Conservation (phyloP, 805 yeast species). For the Pichia scutulata region DNA sequence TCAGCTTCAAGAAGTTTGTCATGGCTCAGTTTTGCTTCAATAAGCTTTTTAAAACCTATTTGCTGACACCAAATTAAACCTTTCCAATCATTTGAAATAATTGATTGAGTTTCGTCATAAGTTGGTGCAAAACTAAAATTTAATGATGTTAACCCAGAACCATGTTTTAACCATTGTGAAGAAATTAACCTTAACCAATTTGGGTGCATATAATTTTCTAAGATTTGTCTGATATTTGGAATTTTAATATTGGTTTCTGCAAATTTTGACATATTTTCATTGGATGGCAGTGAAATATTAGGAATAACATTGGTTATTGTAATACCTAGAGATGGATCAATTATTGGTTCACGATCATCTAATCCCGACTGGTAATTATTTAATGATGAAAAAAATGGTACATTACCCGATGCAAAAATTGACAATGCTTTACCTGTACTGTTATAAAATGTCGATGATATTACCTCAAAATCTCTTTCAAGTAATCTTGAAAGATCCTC, state of each 20-base stretch:
- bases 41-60: constrained; percentile 37
- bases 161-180: constrained; percentile 54
- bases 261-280: constrained; percentile 38
- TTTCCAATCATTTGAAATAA: constrained; percentile 43
- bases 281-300: constrained; percentile 26
- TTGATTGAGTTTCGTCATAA: constrained; percentile 50
- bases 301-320: constrained; percentile 65
- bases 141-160: constrained; percentile 27
- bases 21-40: constrained; percentile 14
- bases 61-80: constrained; percentile 48
- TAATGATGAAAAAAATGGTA: constrained; percentile 74
- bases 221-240: constrained; percentile 24
- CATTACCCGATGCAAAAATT: constrained; percentile 51
- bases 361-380: constrained; percentile 55
- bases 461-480: constrained; percentile 51
- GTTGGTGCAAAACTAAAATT: constrained; percentile 57
- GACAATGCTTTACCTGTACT: constrained; percentile 61
- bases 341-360: constrained; percentile 63
- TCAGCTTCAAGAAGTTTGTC: neutral
- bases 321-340: constrained; percentile 52
- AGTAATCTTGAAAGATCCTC: constrained; percentile 18
- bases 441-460: constrained; percentile 43
- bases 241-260: constrained; percentile 29
- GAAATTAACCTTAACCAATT: constrained; percentile 59
- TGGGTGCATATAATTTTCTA: constrained; percentile 49